Percentiles rank a stretch among this genome's conserved stretches.
Evolutionary conservation across 331 rosid genomes (phyloP).

Genomic region (Cydonia oblonga): DNA sequence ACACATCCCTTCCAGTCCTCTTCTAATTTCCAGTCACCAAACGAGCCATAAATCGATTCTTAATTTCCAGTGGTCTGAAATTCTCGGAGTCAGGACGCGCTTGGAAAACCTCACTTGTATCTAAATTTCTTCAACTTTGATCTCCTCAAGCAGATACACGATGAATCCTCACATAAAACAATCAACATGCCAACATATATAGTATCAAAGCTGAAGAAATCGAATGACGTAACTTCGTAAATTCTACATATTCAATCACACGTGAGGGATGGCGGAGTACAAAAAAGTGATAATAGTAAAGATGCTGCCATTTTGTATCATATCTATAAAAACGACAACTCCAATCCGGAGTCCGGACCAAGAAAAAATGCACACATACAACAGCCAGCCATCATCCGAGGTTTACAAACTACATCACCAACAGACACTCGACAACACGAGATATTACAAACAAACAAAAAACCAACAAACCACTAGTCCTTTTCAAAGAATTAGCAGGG

Average conservation of each 20-base stretch:
- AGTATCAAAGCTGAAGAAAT: neutral
- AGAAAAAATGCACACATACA: constrained; percentile 7
- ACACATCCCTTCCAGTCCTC: too few relatives aligned
- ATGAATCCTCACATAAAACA: neutral
- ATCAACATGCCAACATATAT: neutral
- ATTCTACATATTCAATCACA: too few relatives aligned
- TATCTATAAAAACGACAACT: neutral
- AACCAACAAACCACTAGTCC: neutral
- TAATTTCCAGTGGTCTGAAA: too few relatives aligned
- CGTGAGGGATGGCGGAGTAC: too few relatives aligned
- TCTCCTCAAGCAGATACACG: neutral
- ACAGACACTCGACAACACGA: neutral
- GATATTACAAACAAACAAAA: neutral
- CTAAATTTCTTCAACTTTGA: neutral
- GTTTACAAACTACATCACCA: neutral
- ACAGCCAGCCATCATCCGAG: neutral
- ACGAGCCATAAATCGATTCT: neutral
- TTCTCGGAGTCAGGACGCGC: neutral
- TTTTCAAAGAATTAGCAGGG: too few relatives aligned
- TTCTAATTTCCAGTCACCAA: too few relatives aligned
- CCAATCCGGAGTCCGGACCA: neutral
- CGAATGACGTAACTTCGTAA: too few relatives aligned
- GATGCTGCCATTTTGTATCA: neutral
- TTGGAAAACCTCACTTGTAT: neutral
- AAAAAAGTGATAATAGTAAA: too few relatives aligned